A percentile compares a stretch with the other conserved stretches of the same genome.
These are phyloP conservation scores for Drosera spatulata DNA, from an alignment of 179 eudicot genomes.

Conservation along the genomic window DNA sequence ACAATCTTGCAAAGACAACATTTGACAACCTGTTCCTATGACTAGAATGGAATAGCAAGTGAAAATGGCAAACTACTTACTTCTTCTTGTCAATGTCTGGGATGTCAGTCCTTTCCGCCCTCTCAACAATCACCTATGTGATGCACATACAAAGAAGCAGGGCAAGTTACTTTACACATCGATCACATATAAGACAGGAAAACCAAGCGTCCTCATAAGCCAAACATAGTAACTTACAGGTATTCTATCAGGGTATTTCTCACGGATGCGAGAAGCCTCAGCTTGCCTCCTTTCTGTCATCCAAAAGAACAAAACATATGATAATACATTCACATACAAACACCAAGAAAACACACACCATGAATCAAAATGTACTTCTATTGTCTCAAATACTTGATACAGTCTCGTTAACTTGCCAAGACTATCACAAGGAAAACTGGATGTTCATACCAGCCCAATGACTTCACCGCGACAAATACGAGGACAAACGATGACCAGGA, in stretches of 20 bases:
- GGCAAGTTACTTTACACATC: neutral
- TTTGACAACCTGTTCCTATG: neutral
- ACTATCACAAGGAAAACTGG: neutral
- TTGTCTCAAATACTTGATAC: neutral
- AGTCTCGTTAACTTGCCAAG: neutral
- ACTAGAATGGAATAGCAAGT: neutral
- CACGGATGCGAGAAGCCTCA: conserved; percentile 15
- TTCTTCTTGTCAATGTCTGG: conserved; percentile 20
- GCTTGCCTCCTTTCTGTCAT: conserved; percentile 15
- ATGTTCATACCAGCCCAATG: too few species aligned
- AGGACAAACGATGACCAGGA: too few species aligned
- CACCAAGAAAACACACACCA: neutral
- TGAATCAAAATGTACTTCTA: neutral
- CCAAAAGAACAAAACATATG: neutral
- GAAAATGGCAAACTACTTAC: conserved; percentile 5
- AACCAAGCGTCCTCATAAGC: neutral
- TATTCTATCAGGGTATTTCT: conserved; percentile 14
- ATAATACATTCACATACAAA: neutral
- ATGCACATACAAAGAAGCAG: neutral
- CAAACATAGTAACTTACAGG: conserved; percentile 1
- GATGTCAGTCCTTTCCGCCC: conserved; percentile 17
- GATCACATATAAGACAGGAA: neutral
- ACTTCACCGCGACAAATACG: too few species aligned
- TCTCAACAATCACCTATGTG: conserved; percentile 16
- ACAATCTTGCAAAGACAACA: neutral